A percentile compares a stretch with the other conserved stretches of the same genome.
These are phyloP conservation scores for Misopates orontium DNA, from an alignment of 257 asterid genomes.

Conservation along the genomic window DNA sequence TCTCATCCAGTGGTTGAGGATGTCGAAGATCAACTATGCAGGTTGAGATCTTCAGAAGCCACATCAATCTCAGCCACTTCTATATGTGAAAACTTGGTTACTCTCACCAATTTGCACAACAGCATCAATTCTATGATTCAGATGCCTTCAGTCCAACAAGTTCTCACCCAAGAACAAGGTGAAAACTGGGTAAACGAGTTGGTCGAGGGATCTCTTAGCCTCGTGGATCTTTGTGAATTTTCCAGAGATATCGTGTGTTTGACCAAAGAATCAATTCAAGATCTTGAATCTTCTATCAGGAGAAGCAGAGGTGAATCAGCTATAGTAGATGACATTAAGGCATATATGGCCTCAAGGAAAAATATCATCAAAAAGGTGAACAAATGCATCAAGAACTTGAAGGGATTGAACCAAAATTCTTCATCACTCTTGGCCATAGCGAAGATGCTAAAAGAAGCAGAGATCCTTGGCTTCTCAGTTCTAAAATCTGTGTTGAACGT, in stretches of 20 bases:
- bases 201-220: constrained; percentile 34
- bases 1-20: background rate
- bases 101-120: background rate
- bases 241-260: constrained; percentile 26
- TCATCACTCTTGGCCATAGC: background rate
- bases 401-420: background rate
- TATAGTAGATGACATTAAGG: constrained; percentile 20
- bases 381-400: constrained; percentile 28
- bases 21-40: background rate
- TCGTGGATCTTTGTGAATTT: constrained; percentile 34
- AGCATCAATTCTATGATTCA: background rate
- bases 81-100: background rate
- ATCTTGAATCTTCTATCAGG: constrained; percentile 38
- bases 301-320: too few species aligned
- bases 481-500: constrained; percentile 27
- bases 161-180: constrained; percentile 11
- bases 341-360: constrained; percentile 30
- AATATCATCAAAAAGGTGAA: constrained; percentile 25
- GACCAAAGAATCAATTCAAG: constrained; percentile 29
- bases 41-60: background rate
- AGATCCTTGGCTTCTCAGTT: constrained; percentile 11
- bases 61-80: background rate
- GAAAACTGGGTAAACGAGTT: constrained; percentile 30
- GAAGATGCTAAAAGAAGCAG: constrained; percentile 20
- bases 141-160: background rate